Conservation (phyloP, 2,329 filamentous ascomycete species). For the Amylocarpus encephaloides region DNA sequence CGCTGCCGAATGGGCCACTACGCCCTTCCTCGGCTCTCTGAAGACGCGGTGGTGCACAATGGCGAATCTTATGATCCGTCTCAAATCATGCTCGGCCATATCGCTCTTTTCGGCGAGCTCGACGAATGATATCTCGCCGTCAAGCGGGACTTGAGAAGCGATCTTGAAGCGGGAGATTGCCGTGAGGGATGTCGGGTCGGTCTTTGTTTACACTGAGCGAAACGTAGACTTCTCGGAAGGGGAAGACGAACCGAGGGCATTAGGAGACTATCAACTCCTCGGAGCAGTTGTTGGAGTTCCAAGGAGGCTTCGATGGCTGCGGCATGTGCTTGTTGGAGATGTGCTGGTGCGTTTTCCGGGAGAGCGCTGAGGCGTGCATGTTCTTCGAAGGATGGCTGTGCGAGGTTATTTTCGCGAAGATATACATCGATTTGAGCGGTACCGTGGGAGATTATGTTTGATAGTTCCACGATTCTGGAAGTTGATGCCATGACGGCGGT, state of each 20-base stretch:
- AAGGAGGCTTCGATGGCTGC: constrained; percentile 12
- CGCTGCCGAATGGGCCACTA: constrained; percentile 18
- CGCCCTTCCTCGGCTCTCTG: constrained; percentile 13
- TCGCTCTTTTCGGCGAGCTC: constrained; percentile 14
- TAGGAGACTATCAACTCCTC: constrained; percentile 2
- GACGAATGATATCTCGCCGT: constrained; percentile 17
- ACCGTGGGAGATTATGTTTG: constrained; percentile 4
- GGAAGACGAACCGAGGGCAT: not conserved
- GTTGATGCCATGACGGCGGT: not conserved
- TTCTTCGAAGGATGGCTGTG: constrained; percentile 11
- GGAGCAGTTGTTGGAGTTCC: constrained; percentile 19
- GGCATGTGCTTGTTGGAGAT: constrained; percentile 10
- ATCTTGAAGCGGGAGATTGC: constrained; percentile 21
- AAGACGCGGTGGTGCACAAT: constrained; percentile 19
- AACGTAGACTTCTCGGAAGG: not conserved
- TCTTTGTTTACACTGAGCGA: constrained; percentile 2
- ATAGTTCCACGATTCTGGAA: constrained; percentile 12
- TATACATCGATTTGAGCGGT: constrained; percentile 9
- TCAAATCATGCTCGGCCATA: constrained; percentile 11
- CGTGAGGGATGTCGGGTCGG: constrained; percentile 16
- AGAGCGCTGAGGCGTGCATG: constrained; percentile 5
- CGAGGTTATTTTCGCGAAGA: not conserved
- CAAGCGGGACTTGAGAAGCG: constrained; percentile 12
- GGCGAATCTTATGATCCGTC: constrained; percentile 14
- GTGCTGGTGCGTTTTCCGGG: not conserved